Evolutionary conservation across 2,329 filamentous ascomycete species (phyloP).

Genomic region (Pseudogymnoascus sp.): DNA sequence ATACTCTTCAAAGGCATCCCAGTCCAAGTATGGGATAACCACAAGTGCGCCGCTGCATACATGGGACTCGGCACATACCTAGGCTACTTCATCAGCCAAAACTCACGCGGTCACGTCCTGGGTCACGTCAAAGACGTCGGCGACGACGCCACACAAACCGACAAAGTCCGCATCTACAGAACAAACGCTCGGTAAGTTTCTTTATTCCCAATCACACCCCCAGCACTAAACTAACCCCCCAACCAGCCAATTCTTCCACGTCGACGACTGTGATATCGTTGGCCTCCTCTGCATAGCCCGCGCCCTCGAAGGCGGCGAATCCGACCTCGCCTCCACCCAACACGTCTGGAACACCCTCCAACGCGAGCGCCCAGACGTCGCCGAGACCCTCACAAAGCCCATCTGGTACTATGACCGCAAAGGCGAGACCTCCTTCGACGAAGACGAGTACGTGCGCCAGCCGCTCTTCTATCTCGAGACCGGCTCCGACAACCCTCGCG

Average conservation of each 20-base stretch:
- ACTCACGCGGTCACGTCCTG: constrained; percentile 74
- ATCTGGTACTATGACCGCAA: constrained; percentile 93
- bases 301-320: constrained; percentile 73
- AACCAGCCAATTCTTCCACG: constrained; percentile 68
- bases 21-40: constrained; percentile 62
- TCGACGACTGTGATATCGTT: constrained; percentile 75
- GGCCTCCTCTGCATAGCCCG: constrained; percentile 73
- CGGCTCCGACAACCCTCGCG: constrained; percentile 47
- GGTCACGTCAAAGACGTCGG: constrained; percentile 86
- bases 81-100: constrained; percentile 82
- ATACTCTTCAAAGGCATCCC: constrained; percentile 83
- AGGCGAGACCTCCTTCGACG: constrained; percentile 65
- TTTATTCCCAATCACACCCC: not conserved
- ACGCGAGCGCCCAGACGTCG: constrained; percentile 65
- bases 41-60: constrained; percentile 80
- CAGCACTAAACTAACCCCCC: not conserved
- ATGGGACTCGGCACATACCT: constrained; percentile 82
- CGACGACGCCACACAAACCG: constrained; percentile 71
- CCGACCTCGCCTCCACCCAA: constrained; percentile 70
- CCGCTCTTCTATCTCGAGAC: constrained; percentile 71
- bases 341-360: constrained; percentile 76
- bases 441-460: constrained; percentile 66
- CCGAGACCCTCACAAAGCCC: constrained; percentile 63
- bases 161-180: constrained; percentile 82
- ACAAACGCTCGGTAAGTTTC: constrained; percentile 58